Conservation (phyloP, 352 stramenopile genomes). For the Phytophthora chlamydospora region DNA sequence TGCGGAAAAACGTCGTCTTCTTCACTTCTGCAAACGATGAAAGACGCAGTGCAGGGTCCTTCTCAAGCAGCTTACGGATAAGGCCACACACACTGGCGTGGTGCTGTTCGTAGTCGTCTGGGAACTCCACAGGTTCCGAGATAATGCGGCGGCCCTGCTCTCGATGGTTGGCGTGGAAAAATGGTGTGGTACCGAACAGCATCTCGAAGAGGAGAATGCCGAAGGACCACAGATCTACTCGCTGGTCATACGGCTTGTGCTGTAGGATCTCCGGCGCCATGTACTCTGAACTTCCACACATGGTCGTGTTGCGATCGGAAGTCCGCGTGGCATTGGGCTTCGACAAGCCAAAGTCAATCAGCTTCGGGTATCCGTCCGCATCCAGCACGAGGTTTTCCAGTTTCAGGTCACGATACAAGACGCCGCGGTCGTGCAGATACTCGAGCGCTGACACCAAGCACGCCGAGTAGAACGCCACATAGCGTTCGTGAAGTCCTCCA, state of each 20-base stretch:
- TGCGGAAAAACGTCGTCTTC: slow-evolving; percentile 52
- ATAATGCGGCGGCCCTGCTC: slow-evolving; percentile 79
- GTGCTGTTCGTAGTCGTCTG: slow-evolving; percentile 50
- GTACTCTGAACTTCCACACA: slow-evolving; percentile 82
- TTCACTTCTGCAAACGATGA: slow-evolving; percentile 52
- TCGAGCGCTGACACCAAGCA: slow-evolving; percentile 94
- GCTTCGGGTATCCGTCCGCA: slow-evolving; percentile 83
- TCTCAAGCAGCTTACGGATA: slow-evolving; percentile 54
- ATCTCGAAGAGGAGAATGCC: slow-evolving; percentile 82
- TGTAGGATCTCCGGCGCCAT: slow-evolving; percentile 77
- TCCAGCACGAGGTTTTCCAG: slow-evolving; percentile 90
- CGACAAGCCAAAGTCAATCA: slow-evolving; percentile 76
- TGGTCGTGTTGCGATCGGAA: slow-evolving; percentile 46
- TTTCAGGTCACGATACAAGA: slow-evolving; percentile 89
- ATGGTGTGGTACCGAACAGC: slow-evolving; percentile 70
- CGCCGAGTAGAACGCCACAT: slow-evolving; percentile 94
- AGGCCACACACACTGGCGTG: slow-evolving; percentile 48
- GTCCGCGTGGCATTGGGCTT: slow-evolving; percentile 61
- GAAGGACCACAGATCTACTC: slow-evolving; percentile 76
- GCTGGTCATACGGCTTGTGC: slow-evolving; percentile 61
- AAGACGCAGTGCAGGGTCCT: slow-evolving; percentile 50
- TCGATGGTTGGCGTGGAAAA: slow-evolving; percentile 86
- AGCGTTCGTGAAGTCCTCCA: slow-evolving; percentile 86
- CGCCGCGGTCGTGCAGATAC: slow-evolving; percentile 59
- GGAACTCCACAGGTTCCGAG: slow-evolving; percentile 59